A percentile compares a stretch with the other conserved stretches of the same genome.
Evolutionary conservation across 176 grass and related monocot genomes (phyloP).

Genomic region (Triticum dicoccoides): DNA sequence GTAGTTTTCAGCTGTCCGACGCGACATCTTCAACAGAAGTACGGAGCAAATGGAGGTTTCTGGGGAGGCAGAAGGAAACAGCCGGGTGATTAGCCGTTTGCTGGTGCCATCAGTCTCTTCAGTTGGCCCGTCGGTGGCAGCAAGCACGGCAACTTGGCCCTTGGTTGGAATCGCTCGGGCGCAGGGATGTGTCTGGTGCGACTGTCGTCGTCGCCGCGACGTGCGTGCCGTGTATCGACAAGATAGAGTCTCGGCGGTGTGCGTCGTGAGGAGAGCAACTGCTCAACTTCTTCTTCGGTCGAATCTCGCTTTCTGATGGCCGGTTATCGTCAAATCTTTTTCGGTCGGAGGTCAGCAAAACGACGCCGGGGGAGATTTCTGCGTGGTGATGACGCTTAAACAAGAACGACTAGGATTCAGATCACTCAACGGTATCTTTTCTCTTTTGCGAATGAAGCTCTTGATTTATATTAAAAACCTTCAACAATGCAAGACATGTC

Average conservation of each 20-base stretch:
- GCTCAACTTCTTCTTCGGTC: conserved; percentile 15
- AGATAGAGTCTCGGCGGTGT: neutral
- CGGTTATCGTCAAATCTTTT: no score
- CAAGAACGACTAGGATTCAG: no score
- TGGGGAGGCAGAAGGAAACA: conserved; percentile 6
- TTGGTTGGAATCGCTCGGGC: neutral
- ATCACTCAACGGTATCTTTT: no score
- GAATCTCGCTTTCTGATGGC: no score
- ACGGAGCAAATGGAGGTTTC: neutral
- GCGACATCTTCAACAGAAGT: neutral
- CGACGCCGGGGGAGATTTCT: no score
- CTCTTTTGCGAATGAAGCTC: no score
- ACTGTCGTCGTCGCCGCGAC: neutral
- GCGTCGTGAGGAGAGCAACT: conserved; percentile 13
- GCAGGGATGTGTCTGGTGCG: neutral
- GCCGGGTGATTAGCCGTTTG: conserved; percentile 4
- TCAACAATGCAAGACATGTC: no score
- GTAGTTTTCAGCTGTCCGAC: neutral
- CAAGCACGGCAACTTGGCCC: neutral
- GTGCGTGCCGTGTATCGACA: neutral
- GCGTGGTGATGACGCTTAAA: no score
- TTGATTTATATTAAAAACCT: no score
- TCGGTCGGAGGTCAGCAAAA: no score
- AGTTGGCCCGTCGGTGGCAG: neutral
- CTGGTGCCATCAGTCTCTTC: neutral